Percentiles rank a stretch among this genome's conserved stretches.
phyloP scores from a whole-genome alignment of 2,329 filamentous ascomycete genomes.

The Hirsutella rhossiliensis region DNA sequence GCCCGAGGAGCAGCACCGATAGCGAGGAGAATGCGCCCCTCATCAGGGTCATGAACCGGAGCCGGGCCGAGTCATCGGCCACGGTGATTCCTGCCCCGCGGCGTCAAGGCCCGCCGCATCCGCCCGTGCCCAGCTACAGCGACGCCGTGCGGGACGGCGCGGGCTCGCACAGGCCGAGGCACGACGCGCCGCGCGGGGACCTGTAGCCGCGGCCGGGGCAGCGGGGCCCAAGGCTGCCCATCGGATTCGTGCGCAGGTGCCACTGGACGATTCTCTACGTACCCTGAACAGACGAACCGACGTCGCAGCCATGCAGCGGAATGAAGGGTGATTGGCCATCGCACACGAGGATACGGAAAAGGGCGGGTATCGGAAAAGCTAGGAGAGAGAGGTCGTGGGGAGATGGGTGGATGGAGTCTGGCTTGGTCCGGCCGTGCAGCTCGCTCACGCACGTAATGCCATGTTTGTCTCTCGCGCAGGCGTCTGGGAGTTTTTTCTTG shows the following conservation, averaged over 20 bases:
- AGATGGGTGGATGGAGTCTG: too few relatives aligned
- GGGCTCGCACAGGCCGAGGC: constrained; percentile 11
- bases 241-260: too few relatives aligned
- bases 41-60: constrained; percentile 37
- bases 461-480: constrained; percentile 4
- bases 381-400: too few relatives aligned
- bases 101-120: constrained; percentile 18
- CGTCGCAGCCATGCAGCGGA: too few relatives aligned
- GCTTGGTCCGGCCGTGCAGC: too few relatives aligned
- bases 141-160: constrained; percentile 52
- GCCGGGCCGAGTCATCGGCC: constrained; percentile 33
- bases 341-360: too few relatives aligned
- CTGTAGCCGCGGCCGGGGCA: neutral
- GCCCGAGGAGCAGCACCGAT: constrained; percentile 44
- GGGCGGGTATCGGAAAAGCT: too few relatives aligned
- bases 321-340: too few relatives aligned
- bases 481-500: constrained; percentile 9
- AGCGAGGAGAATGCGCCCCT: constrained; percentile 44
- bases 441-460: neutral
- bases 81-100: constrained; percentile 5
- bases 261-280: neutral
- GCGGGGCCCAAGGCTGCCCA: neutral
- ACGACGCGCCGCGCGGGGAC: neutral
- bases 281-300: too few relatives aligned
- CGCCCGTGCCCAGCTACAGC: constrained; percentile 74